Base-by-base conservation (phyloP, 2,329 filamentous ascomycete species). In the Blastomyces silverae region DNA sequence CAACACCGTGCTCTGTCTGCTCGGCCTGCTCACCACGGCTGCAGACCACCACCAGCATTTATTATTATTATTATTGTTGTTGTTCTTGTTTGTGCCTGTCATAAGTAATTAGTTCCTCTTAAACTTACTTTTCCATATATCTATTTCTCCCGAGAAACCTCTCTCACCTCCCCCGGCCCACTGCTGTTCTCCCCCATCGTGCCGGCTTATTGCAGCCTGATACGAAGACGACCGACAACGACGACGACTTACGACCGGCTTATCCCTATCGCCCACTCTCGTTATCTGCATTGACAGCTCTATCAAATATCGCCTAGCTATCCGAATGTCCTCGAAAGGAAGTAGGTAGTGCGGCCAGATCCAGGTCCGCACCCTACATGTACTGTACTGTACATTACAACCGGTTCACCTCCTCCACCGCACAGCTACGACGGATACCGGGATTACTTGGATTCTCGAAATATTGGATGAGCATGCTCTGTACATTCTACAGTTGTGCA, bases 241-340 rank as follows among this genome's bases (percentile, higher is more conserved):
- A 44, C 39, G 39, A 44, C 39, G 39, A 44, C 39, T 46, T 46
- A 34, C 46, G 46, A 50, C 20, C 7, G 22, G 31, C 25, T 55
- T 20, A 20, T 34, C 52, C 28, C 15, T 20, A 28, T 55, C 25
- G 20, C 15, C 53, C 31, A 37, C 20, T 11, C 11, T 11, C 22
- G 2, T 52, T 52, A 13, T 52, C n/a, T 28, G 25, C 48, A 3
- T 52, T 25, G 48, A 22, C 13, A 5, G 48, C 31, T 34, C 3
- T 34, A 56, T 37, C 4, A 37, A 20, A 37, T n/a, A n/a, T 56
- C 53, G 28, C 20, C 28, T 56, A 11, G 31, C 28, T 10, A 20
- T n/a, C 28, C 53, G 48, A 20, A 56, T 56, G 53, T 56, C 31
- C 28, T 37, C 53, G 31, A 56, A 37, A 56, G 53, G 8, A 56